Percentiles rank a stretch among this genome's conserved stretches.
These are phyloP conservation scores for Salix dunnii DNA, from an alignment of 345 rosid genomes.

Conservation along the genomic window DNA sequence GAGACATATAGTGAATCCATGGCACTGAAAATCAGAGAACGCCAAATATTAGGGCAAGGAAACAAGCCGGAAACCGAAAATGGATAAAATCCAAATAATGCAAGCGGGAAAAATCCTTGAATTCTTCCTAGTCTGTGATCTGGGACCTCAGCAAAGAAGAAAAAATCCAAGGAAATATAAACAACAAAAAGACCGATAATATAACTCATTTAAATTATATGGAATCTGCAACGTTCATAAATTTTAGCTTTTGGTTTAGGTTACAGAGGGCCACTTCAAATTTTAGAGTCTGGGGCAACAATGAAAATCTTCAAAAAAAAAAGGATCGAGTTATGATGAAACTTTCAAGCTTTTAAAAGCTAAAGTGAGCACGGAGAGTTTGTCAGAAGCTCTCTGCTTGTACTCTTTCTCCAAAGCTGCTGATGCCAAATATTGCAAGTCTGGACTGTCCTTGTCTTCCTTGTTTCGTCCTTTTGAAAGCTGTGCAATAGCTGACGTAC, in stretches of 20 bases:
- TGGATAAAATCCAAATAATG: not conserved
- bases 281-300: constrained; percentile 4
- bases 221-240: constrained; percentile 12
- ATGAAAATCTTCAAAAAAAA: constrained; percentile 22
- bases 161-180: not conserved
- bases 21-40: not conserved
- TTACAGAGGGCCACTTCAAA: constrained; percentile 13
- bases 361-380: constrained; percentile 57
- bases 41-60: not conserved
- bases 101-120: constrained; percentile 6
- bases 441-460: constrained; percentile 80
- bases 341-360: constrained; percentile 75
- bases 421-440: constrained; percentile 65
- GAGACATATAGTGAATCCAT: not conserved
- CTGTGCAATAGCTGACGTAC: constrained; percentile 76
- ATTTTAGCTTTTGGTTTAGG: not conserved
- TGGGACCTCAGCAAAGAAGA: constrained; percentile 6
- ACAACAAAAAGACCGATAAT: not conserved
- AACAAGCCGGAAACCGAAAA: not conserved
- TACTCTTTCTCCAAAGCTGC: constrained; percentile 82
- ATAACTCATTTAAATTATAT: constrained; percentile 1
- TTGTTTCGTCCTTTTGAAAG: constrained; percentile 71
- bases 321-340: constrained; percentile 24
- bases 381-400: constrained; percentile 69
- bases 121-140: no score